Percentiles rank a stretch among this genome's conserved stretches.
These are phyloP conservation scores for Backusella tuberculispora DNA, from an alignment of 192 early-diverging fungal genomes.

Conservation along the genomic window DNA sequence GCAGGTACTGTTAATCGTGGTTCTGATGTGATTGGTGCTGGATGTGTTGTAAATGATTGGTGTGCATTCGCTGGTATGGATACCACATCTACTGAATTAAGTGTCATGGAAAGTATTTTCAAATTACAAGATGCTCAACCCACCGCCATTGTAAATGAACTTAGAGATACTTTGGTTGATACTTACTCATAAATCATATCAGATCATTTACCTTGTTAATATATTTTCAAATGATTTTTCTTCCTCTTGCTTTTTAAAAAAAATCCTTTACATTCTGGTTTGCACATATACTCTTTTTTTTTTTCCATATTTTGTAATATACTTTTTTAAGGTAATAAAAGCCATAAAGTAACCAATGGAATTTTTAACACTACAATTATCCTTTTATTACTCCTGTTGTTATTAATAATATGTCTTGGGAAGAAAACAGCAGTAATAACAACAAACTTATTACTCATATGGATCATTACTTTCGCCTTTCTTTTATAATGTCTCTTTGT, in stretches of 20 bases:
- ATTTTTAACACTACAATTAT: neutral
- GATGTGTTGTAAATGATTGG: conserved; percentile 99
- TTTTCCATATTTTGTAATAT: conserved; percentile 15
- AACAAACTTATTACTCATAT: no score
- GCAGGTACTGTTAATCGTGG: conserved; percentile 99
- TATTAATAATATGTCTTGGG: no score
- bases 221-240: neutral
- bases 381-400: no score
- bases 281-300: conserved; percentile 7
- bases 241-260: neutral
- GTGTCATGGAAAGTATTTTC: conserved; percentile 97
- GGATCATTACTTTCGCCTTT: no score
- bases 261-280: conserved; percentile 5
- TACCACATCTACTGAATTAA: conserved; percentile 95
- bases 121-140: conserved; percentile 93
- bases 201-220: neutral
- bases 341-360: neutral
- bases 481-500: no score
- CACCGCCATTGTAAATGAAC: conserved; percentile 88
- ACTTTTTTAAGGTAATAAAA: conserved; percentile 11
- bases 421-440: no score
- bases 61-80: conserved; percentile 96
- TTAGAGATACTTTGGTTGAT: conserved; percentile 95
- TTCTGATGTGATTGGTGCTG: conserved; percentile 96
- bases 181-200: conserved; percentile 61